Evolutionary conservation across 345 rosid genomes (phyloP).

Genomic region (Arabidopsis suecica): DNA sequence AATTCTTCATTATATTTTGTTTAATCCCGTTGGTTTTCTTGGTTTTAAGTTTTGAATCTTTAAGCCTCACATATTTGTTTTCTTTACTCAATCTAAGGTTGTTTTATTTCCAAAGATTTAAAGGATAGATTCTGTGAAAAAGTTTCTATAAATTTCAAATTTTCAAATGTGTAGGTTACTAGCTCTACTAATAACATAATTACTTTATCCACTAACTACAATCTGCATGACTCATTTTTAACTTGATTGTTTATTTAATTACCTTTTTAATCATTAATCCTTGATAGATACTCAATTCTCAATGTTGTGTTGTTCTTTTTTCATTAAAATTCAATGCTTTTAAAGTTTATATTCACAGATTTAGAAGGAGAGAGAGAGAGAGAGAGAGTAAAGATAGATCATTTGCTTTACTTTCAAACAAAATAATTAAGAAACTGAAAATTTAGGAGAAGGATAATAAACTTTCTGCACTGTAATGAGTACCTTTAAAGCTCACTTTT

Average conservation of each 20-base stretch:
- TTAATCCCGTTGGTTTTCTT: neutral
- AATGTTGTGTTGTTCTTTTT: neutral
- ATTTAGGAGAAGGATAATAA: constrained; percentile 4
- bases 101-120: neutral
- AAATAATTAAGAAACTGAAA: constrained; percentile 15
- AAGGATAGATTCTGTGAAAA: constrained; percentile 15
- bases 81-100: constrained; percentile 1
- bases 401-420: constrained; percentile 37
- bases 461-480: constrained; percentile 38
- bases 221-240: constrained; percentile 1
- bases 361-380: neutral
- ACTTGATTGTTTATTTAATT: constrained; percentile 13
- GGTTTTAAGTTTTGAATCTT: constrained; percentile 17
- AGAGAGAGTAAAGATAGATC: constrained; percentile 1
- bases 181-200: constrained; percentile 9
- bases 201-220: constrained; percentile 30
- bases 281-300: constrained; percentile 23
- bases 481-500: constrained; percentile 42
- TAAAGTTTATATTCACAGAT: neutral
- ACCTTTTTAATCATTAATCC: constrained; percentile 30
- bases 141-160: neutral
- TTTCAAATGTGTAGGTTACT: constrained; percentile 5
- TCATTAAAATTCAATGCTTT: constrained; percentile 13
- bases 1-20: constrained; percentile 16
- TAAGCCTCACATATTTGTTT: neutral